phyloP scores from a whole-genome alignment of 2,329 filamentous ascomycete genomes.

The Harringtonia lauricola region DNA sequence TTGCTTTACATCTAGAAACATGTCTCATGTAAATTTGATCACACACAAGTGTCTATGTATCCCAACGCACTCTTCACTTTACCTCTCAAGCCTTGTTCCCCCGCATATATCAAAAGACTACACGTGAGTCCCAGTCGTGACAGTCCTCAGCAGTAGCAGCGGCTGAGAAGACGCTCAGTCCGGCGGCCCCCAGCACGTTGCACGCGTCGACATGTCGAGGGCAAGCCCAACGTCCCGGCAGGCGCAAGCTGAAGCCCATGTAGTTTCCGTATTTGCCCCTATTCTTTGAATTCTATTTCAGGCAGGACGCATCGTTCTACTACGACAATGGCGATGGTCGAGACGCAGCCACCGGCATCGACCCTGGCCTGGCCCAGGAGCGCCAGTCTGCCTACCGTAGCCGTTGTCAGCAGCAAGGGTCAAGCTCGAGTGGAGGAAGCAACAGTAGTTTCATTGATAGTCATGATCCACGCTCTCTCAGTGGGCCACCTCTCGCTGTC shows the following conservation, averaged over 20 bases:
- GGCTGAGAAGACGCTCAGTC: neutral
- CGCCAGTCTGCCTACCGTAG: no score
- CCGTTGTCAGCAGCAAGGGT: no score
- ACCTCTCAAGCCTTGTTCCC: neutral
- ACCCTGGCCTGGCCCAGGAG: no score
- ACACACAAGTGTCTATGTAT: no score
- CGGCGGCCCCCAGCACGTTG: neutral
- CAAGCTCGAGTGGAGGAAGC: no score
- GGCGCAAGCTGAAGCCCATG: neutral
- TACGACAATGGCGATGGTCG: no score
- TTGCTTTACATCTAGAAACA: no score
- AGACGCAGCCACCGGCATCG: no score
- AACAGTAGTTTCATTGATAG: neutral
- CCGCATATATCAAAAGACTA: neutral
- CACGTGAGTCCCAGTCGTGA: neutral
- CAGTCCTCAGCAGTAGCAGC: neutral
- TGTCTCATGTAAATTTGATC: no score
- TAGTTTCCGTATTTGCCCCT: neutral
- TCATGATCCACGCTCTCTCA: neutral
- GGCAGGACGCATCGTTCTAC: no score
- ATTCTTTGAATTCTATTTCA: no score
- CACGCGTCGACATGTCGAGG: neutral
- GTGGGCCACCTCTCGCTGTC: neutral
- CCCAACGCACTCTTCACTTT: no score
- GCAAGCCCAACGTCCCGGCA: neutral